These are phyloP conservation scores for Schizonepeta tenuifolia DNA, from an alignment of 257 asterid species.

Conservation along the genomic window DNA sequence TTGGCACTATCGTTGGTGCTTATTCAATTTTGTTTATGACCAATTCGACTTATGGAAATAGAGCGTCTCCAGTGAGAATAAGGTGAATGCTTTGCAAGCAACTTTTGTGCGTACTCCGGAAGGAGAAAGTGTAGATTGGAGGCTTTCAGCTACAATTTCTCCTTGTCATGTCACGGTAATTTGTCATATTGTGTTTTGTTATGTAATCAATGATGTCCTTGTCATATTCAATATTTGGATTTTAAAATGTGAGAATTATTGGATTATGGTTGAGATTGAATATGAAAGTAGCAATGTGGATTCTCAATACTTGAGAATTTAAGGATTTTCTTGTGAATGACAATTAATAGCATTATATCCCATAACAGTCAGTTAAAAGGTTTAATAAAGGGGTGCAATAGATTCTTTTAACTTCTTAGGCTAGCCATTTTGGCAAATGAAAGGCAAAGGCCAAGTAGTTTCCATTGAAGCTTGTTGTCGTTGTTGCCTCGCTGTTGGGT, in stretches of 20 bases:
- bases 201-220: not conserved
- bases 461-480: not conserved
- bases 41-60: slow-evolving; percentile 45
- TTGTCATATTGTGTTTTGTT: slow-evolving; percentile 26
- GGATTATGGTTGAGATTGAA: not conserved
- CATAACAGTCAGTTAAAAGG: not conserved
- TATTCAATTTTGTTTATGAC: slow-evolving; percentile 31
- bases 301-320: not conserved
- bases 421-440: not conserved
- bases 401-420: not conserved
- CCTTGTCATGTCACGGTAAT: slow-evolving; percentile 96
- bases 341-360: not conserved
- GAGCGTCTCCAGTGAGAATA: slow-evolving; percentile 93
- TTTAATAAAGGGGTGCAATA: not conserved
- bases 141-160: slow-evolving; percentile 92
- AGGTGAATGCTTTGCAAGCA: slow-evolving; percentile 94
- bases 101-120: slow-evolving; percentile 86
- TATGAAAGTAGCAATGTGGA: not conserved
- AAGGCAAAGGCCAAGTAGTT: not conserved
- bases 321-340: not conserved
- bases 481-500: not conserved
- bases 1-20: slow-evolving; percentile 23
- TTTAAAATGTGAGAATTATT: not conserved
- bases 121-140: slow-evolving; percentile 97
- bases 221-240: slow-evolving; percentile 9